Percentiles rank a stretch among this genome's conserved stretches.
phyloP scores from a whole-genome alignment of 106 monocot species.

The Ottelia alismoides region DNA sequence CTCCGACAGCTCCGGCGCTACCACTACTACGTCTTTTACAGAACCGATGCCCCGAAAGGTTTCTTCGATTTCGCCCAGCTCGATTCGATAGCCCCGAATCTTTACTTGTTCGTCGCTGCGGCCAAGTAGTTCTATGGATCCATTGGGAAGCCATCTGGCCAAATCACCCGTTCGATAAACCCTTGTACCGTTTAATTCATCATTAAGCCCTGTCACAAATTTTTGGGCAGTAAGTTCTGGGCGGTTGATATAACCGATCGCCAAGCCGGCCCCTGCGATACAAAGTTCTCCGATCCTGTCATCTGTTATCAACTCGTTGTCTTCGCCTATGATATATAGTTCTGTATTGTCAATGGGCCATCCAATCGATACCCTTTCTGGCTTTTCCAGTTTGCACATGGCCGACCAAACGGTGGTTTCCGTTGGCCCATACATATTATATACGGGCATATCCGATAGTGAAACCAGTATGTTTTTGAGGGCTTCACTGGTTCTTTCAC shows the following conservation, averaged over 20 bases:
- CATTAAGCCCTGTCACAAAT: not conserved
- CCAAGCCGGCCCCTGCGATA: not conserved
- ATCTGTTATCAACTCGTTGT: not conserved
- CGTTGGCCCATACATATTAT: not conserved
- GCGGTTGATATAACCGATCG: not conserved
- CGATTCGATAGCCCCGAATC: not conserved
- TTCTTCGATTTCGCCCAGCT: not conserved
- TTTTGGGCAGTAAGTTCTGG: not conserved
- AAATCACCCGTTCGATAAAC: not conserved
- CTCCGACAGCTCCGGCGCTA: not conserved
- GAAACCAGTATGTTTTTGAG: too few relatives aligned
- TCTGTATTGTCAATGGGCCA: not conserved
- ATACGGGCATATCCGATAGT: too few relatives aligned
- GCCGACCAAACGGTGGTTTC: not conserved
- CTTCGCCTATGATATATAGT: not conserved
- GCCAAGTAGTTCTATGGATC: not conserved
- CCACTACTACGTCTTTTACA: not conserved
- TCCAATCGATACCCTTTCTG: not conserved
- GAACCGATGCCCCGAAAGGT: not conserved
- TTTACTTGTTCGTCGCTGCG: not conserved
- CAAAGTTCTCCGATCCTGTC: not conserved
- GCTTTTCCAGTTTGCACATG: too few relatives aligned
- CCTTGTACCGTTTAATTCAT: not conserved
- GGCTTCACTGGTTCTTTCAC: too few relatives aligned
- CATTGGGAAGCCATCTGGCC: not conserved